Percentiles rank a stretch among this genome's conserved stretches.
Evolutionary conservation across 345 rosid genomes (phyloP).

Genomic region (Lumnitzera littorea): DNA sequence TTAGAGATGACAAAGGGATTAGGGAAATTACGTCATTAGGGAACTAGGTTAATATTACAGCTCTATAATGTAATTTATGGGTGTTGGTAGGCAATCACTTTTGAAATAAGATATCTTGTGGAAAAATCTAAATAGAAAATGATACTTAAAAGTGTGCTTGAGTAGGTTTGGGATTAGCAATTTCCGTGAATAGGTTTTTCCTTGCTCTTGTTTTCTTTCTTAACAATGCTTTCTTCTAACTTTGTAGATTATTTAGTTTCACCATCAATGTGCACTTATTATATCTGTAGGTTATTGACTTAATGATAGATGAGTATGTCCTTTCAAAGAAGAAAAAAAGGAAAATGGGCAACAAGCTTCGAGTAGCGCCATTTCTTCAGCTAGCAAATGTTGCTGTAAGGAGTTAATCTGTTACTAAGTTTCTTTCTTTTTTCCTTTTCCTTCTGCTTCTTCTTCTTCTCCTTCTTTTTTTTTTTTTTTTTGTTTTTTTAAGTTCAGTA

Average conservation of each 20-base stretch:
- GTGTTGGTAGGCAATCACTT: too few relatives aligned
- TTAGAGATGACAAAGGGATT: too few relatives aligned
- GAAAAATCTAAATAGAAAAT: too few relatives aligned
- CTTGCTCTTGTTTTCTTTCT: neutral
- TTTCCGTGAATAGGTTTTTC: neutral
- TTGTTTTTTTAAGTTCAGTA: neutral
- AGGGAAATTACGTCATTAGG: too few relatives aligned
- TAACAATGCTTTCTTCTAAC: neutral
- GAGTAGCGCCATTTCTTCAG: slow-evolving; percentile 51
- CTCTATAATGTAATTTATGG: too few relatives aligned
- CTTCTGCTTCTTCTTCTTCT: too few relatives aligned
- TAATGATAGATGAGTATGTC: slow-evolving; percentile 45
- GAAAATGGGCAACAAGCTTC: slow-evolving; percentile 24
- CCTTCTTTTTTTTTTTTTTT: neutral
- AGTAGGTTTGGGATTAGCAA: too few relatives aligned
- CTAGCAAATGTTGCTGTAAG: slow-evolving; percentile 86
- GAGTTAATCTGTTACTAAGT: slow-evolving; percentile 12
- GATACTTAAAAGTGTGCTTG: too few relatives aligned
- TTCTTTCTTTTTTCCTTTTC: too few relatives aligned
- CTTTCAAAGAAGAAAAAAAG: slow-evolving; percentile 11
- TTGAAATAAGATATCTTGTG: too few relatives aligned
- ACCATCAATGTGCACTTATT: slow-evolving; percentile 8
- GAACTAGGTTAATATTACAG: too few relatives aligned
- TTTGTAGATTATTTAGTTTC: neutral
- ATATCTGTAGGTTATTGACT: slow-evolving; percentile 47